A percentile compares a stretch with the other conserved stretches of the same genome.
These are phyloP conservation scores for Candida oleophila DNA, from an alignment of 805 yeast genomes.

Conservation along the genomic window DNA sequence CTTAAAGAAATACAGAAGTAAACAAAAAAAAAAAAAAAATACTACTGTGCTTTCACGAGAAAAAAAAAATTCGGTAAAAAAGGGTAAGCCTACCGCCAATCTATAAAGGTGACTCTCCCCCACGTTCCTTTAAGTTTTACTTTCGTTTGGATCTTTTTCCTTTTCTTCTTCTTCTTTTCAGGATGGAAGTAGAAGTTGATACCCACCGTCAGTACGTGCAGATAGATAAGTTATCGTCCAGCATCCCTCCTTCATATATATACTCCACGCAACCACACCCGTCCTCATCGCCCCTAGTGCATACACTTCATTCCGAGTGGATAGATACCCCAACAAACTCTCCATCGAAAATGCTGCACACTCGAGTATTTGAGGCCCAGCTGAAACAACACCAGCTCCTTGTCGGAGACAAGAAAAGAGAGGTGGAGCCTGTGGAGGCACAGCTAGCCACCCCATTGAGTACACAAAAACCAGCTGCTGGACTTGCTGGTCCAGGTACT, in stretches of 20 bases:
- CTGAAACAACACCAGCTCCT: slow-evolving; percentile 4
- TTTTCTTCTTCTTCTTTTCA: not conserved
- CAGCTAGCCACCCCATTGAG: not conserved
- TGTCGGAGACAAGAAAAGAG: slow-evolving; percentile 7
- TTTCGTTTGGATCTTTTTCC: too few relatives aligned
- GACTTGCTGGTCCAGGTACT: not conserved
- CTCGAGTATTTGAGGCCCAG: slow-evolving; percentile 12
- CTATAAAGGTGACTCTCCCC: not conserved
- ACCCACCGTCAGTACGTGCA: not conserved
- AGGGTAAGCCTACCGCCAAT: not conserved
- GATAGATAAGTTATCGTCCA: not conserved
- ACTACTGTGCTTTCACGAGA: not conserved
- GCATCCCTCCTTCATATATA: not conserved
- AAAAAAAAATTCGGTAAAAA: not conserved
- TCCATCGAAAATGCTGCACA: slow-evolving; percentile 11
- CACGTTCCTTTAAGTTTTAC: too few relatives aligned
- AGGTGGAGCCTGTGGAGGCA: not conserved
- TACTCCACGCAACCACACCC: slow-evolving; percentile 5
- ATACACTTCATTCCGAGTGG: slow-evolving; percentile 26
- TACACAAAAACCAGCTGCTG: not conserved
- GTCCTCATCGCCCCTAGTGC: slow-evolving; percentile 1
- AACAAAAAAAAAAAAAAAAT: too few relatives aligned
- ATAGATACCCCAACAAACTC: slow-evolving; percentile 17
- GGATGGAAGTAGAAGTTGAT: slow-evolving; percentile 5
- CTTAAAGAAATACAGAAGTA: not conserved